Evolutionary conservation across 2,329 filamentous ascomycete genomes (phyloP), one percentile per base, ranked within the genome.

Genomic region (Alternaria angustiovoidea): DNA sequence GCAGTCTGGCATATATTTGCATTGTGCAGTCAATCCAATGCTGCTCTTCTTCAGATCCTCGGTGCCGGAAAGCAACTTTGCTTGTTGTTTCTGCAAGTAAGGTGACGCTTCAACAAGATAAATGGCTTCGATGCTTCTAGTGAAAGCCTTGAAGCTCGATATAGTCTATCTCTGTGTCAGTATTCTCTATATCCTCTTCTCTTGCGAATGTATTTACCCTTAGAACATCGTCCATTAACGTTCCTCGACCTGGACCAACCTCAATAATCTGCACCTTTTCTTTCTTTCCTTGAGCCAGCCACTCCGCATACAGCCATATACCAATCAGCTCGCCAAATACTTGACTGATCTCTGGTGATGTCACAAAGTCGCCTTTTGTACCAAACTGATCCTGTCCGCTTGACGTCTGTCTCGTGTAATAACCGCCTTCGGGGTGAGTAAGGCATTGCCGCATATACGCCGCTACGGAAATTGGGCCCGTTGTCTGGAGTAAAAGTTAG

Each of bases 371-470:
- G 26, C 95, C 95, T 73, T 92, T 91, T 56, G 87, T 83, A n/a
- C 95, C 95, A 71, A 99, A 99, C 65, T 94, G 94, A 74, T 97
- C 94, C 47, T 89, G 87, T 20, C 86, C 89, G 61, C 87, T 81
- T 56, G 85, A 84, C 54, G 85, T 85, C 43, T 89, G 85, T 24
- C 88, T 87, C 5, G 93, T 98, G 80, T 99, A 99, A 82, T 99
- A 99, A 54, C 95, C 95, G 59, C 93, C 93, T 39, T 93, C 81
- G 62, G 95, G 92, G 11, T 92, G 91, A 1, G 95, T 99, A 65
- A 99, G 87, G 78, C 94, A 97, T 89, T 98, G 96, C 76, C 95
- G 94, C 95, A 99, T 99, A 79, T 94, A 99, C 53, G 93, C 90
- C 5, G 95, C 94, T 62, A 99, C 87, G 1, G 95, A 92, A 28